Conservation (phyloP, 306 rosid genomes). For the Morella rubra region DNA sequence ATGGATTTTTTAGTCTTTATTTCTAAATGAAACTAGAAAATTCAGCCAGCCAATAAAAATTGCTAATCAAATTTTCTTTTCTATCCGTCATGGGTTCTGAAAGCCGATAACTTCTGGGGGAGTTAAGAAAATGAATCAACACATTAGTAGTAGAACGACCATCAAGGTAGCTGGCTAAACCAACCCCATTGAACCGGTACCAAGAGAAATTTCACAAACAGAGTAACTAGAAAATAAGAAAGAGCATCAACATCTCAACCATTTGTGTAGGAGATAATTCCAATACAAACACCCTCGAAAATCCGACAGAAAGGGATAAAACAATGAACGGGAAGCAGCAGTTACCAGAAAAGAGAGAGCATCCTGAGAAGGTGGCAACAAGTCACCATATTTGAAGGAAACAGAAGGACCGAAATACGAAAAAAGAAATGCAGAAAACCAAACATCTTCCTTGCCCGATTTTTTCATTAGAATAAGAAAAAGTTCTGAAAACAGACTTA, state of each 20-base stretch:
- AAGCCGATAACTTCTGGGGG: not conserved
- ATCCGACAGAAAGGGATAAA: not conserved
- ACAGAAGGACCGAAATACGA: not conserved
- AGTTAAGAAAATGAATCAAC: not conserved
- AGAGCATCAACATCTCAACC: not conserved
- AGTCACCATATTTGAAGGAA: not conserved
- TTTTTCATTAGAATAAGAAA: not conserved
- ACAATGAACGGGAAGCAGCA: not conserved
- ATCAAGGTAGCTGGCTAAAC: not conserved
- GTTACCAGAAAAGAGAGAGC: not conserved
- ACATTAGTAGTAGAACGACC: not conserved
- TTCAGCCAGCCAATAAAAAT: not conserved
- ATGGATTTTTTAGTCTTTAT: not conserved
- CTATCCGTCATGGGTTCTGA: not conserved
- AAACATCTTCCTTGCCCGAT: not conserved
- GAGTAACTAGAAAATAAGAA: not conserved
- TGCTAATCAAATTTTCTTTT: not conserved
- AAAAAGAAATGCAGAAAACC: not conserved
- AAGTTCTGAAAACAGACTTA: conserved; percentile 17
- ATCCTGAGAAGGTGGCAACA: not conserved
- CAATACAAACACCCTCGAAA: not conserved
- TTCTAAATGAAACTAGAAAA: not conserved
- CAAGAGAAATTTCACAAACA: not conserved
- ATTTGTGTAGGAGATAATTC: not conserved
- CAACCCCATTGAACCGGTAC: not conserved